Evolutionary conservation across 225 moss, liverwort and hornwort species (phyloP), one percentile per base, ranked within the genome.

Genomic region (Physcomitrium patens): DNA sequence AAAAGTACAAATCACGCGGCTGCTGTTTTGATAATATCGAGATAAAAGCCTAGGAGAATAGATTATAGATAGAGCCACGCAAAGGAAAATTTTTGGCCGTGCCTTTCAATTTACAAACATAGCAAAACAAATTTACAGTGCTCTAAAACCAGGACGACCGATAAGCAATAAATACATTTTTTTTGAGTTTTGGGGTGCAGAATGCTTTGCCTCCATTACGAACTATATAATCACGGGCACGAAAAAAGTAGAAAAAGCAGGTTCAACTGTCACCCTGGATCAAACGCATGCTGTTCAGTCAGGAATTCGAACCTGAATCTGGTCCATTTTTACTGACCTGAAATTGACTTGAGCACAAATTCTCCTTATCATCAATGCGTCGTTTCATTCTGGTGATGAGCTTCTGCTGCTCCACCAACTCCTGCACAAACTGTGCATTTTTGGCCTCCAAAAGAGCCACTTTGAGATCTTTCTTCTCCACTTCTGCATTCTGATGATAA

Each of bases 391-490:
- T 88, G 17, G 84, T 68, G 58, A 95, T 82, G 20, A 83, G 76
- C 69, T 91, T 95, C 71, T 89, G 89, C 74, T 91, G 94, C 76
- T 91, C 92, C 78, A 95, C 84, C 83, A 95, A 77, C 70, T 95
- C 92, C 68, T 91, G 89, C 50, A 91, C 89, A 83, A 87, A 89
- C 19, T 91, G 86, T 69, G 83, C 83, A 78, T 87, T 91, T 79
- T 92, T 92, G 52, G 87, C 72, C 67, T 91, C 90, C 75, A 91
- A 65, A 54, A 87, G 81, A 46, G 84, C 80, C 54, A 91, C 80
- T 77, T 82, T 86, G 19, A 84, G 76, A 22, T 92, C 86, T 61
- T 82, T 85, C 71, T 87, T 85, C 58, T 82, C 91, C 74, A 85
- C 84, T 71, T 89, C 85, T 55, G 70, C 68, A 75, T 77, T 83